Percentiles rank a stretch among this genome's conserved stretches.
Evolutionary conservation across 768 basidiomycete genomes (phyloP).

Genomic region (Tulasnella sp.): DNA sequence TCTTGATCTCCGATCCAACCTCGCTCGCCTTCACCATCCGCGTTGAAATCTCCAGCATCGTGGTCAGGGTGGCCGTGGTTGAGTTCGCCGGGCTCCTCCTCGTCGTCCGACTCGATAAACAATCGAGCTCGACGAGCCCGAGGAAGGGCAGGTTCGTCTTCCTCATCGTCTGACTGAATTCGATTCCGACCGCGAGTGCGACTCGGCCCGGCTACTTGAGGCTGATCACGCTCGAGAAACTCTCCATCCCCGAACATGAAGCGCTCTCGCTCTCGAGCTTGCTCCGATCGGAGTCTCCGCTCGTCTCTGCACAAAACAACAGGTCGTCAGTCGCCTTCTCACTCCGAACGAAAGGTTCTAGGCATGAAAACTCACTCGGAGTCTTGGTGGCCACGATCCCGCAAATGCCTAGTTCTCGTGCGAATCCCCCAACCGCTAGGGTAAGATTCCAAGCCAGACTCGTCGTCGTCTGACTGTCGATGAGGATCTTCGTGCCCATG

Average conservation of each 20-base stretch:
- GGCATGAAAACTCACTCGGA: background rate
- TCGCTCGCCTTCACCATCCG: background rate
- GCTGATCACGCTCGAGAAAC: background rate
- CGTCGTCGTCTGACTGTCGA: background rate
- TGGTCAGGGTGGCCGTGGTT: no score
- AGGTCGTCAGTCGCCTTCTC: background rate
- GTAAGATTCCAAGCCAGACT: background rate
- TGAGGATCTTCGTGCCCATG: background rate
- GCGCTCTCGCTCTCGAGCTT: background rate
- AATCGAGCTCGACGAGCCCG: conserved; percentile 16
- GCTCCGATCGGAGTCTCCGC: background rate
- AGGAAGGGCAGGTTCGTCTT: conserved; percentile 25
- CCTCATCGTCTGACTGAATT: conserved; percentile 20
- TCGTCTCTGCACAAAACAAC: background rate
- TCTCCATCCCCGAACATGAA: conserved; percentile 12
- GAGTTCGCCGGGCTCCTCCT: no score
- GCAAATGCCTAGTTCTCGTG: background rate
- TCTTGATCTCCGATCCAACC: background rate
- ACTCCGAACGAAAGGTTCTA: background rate
- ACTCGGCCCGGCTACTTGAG: background rate
- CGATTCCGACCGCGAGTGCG: background rate
- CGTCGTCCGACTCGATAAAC: background rate
- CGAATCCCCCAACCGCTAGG: no score
- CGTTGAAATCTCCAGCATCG: no score
- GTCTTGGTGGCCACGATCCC: background rate